These are phyloP conservation scores for Silene uniflora DNA, from an alignment of 148 eudicot genomes.

Conservation along the genomic window DNA sequence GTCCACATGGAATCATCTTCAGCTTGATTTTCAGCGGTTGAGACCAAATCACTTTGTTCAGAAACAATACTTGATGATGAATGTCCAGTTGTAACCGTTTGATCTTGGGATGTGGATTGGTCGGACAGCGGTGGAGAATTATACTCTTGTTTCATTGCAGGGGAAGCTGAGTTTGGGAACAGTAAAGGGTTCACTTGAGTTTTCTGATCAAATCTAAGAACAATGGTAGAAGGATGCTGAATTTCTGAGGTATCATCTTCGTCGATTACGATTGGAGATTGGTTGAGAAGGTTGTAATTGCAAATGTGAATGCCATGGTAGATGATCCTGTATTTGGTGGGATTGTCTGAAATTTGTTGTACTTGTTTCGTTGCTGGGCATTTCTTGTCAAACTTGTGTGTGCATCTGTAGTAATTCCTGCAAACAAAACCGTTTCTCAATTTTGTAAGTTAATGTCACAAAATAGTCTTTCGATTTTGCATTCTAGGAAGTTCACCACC, in stretches of 20 bases:
- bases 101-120: too few relatives aligned
- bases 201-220: neutral
- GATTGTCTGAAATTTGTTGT: slow-evolving; percentile 18
- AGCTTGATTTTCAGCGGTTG: slow-evolving; percentile 5
- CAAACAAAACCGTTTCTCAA: neutral
- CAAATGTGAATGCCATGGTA: slow-evolving; percentile 21
- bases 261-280: slow-evolving; percentile 2
- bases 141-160: neutral
- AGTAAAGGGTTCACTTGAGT: neutral
- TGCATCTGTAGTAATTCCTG: slow-evolving; percentile 20
- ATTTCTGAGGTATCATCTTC: neutral
- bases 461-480: too few relatives aligned
- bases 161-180: neutral
- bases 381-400: slow-evolving; percentile 15
- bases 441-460: neutral
- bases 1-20: neutral
- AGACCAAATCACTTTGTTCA: slow-evolving; percentile 12
- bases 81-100: neutral
- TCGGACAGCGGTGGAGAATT: neutral
- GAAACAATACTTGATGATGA: slow-evolving; percentile 4
- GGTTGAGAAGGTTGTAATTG: slow-evolving; percentile 10
- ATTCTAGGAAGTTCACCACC: too few relatives aligned
- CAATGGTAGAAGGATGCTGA: neutral
- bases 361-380: slow-evolving; percentile 18
- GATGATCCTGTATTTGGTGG: slow-evolving; percentile 12